Conservation (phyloP, 2,329 filamentous ascomycete species). For the Periglandula ipomoeae region DNA sequence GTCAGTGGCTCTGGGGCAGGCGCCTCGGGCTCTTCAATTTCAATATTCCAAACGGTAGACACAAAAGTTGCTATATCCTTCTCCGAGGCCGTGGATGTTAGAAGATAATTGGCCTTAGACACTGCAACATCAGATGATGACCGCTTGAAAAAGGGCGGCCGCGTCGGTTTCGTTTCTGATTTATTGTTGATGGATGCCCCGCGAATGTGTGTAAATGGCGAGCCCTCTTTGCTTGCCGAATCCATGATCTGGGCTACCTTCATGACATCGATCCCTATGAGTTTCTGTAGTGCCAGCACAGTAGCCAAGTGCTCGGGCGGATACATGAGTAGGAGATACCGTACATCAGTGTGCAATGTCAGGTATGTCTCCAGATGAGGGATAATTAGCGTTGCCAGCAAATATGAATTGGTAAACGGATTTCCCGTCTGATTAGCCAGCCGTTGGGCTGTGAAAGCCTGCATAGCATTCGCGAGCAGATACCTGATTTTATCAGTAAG, state of each 20-base stretch:
- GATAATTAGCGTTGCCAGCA: constrained; percentile 49
- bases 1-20: constrained; percentile 24
- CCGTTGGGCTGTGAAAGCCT: constrained; percentile 43
- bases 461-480: constrained; percentile 51
- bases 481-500: constrained; percentile 31
- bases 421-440: constrained; percentile 42
- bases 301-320: constrained; percentile 46
- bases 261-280: constrained; percentile 47
- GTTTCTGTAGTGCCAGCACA: constrained; percentile 46
- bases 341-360: constrained; percentile 39
- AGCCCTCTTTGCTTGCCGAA: constrained; percentile 26
- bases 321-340: constrained; percentile 51
- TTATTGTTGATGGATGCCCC: constrained; percentile 21
- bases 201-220: constrained; percentile 31
- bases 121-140: constrained; percentile 26
- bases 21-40: constrained; percentile 23
- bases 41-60: constrained; percentile 39
- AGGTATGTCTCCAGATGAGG: constrained; percentile 54
- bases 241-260: constrained; percentile 50
- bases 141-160: constrained; percentile 15
- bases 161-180: constrained; percentile 14
- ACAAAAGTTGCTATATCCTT: constrained; percentile 46
- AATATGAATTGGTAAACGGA: constrained; percentile 42
- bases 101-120: constrained; percentile 46
- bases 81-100: constrained; percentile 45